Evolutionary conservation across 257 asterid species (phyloP), one percentile per base, ranked within the genome.

Genomic region (Solanum arcanum): DNA sequence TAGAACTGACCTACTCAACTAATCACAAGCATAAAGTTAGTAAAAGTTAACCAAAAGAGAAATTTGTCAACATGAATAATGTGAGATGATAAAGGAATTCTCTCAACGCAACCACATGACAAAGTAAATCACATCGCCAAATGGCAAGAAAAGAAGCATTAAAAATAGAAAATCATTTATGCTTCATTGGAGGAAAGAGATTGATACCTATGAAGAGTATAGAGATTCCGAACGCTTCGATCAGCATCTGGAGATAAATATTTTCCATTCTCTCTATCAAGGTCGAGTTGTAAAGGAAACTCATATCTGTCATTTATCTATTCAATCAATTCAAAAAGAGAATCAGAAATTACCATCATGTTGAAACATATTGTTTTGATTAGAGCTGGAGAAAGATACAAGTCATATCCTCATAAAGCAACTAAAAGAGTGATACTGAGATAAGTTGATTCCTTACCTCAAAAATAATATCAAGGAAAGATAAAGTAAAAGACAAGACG

Each of bases 281-380:
- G 98, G 89, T 96, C 98, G 90, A 96, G 98, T 92, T 95, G 92
- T 93, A 94, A 91, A 29, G 98, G 99, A 88, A 96, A 96, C 91
- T 95, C 98, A 88, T 96, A 96, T 21, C 98, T 93, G 88, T 95
- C 98, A 90, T 96, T 96, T 92, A 95, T 96, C 99, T 95, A 95
- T 84, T 83, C 49, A 82, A 89, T 20, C 37, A 89, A 18, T 81
- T 9, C 56, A 64, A 84, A 82, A 52, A 68, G 41, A 41, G 35
- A 31, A 80, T 60, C 25, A 35, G 75, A 37, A 56, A 64, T 49
- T 75, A 87, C 76, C 46, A 76, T 70, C 49, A 83, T 83, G 83
- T 41, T 78, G 44, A 81, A 75, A 39, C 46, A 47, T 80, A 47
- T n/a, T 15, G 44, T 59, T 46, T 78, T 5, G 25, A 80, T 47